phyloP scores from a whole-genome alignment of 2,329 filamentous ascomycete genomes.

The Lojkania enalia region DNA sequence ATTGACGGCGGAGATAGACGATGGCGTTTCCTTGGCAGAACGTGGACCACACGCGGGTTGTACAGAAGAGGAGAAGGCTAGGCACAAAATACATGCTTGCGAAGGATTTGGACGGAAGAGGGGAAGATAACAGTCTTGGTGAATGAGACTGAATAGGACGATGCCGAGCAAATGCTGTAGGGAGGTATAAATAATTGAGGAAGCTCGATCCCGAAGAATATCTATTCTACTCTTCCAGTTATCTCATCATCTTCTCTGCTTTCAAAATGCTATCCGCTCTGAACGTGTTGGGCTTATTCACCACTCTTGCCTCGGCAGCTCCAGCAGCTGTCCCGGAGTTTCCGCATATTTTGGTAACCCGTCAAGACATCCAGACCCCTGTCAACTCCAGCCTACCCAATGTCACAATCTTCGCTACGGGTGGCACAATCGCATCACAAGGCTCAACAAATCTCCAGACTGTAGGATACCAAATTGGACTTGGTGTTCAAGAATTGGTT shows the following conservation, averaged over 20 bases:
- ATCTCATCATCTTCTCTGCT: no score
- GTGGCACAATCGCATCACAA: conserved; percentile 63
- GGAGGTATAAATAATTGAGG: no score
- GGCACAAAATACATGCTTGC: neutral
- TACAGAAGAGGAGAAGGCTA: neutral
- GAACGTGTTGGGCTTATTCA: conserved; percentile 25
- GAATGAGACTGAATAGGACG: no score
- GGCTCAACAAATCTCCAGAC: conserved; percentile 56
- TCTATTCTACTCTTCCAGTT: no score
- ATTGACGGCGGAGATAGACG: neutral
- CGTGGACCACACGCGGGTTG: neutral
- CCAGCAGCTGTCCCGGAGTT: conserved; percentile 24
- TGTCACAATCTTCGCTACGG: conserved; percentile 61
- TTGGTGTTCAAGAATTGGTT: conserved; percentile 57
- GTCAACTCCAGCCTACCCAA: conserved; percentile 57
- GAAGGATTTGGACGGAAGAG: no score
- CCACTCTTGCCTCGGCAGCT: conserved; percentile 19
- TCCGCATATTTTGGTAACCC: conserved; percentile 23
- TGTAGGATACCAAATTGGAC: conserved; percentile 57
- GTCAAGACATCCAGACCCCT: conserved; percentile 37
- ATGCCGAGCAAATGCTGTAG: no score
- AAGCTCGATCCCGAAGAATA: no score
- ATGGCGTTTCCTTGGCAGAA: neutral
- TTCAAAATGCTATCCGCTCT: conserved; percentile 24
- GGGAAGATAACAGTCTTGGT: no score